These are phyloP conservation scores for Sicyos baderoa DNA, from an alignment of 306 rosid genomes.

Conservation along the genomic window DNA sequence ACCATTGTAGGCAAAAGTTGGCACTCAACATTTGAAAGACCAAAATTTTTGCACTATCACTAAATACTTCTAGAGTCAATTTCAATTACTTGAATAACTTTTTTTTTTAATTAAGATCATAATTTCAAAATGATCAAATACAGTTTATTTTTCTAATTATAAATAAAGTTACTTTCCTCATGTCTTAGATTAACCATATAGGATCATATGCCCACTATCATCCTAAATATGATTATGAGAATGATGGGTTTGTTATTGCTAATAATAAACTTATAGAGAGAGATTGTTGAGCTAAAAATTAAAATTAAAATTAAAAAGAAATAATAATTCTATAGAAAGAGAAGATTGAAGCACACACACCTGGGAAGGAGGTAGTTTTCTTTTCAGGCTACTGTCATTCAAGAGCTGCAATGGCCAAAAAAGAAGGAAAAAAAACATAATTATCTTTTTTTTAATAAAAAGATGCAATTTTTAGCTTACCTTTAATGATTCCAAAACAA, in stretches of 20 bases:
- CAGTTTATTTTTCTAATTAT: background rate
- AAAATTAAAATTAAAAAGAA: too few species aligned
- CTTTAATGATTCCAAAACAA: conserved; percentile 22
- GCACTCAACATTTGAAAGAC: background rate
- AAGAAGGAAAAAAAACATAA: too few species aligned
- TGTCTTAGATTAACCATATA: background rate
- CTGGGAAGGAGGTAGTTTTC: conserved; percentile 29
- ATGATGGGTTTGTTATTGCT: background rate
- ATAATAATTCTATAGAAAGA: background rate
- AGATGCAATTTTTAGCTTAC: background rate
- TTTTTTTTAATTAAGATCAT: background rate
- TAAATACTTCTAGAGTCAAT: background rate
- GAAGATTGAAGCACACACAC: conserved; percentile 17
- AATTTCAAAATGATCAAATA: background rate
- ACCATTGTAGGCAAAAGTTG: background rate
- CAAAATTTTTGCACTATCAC: background rate
- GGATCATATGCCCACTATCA: background rate
- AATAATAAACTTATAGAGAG: background rate
- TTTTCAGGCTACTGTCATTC: conserved; percentile 35
- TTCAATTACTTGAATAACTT: background rate
- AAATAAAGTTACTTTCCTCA: background rate
- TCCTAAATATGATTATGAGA: conserved; percentile 7
- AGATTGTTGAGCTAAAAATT: background rate
- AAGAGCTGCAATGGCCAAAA: conserved; percentile 23
- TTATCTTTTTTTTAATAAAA: too few species aligned